Conservation (phyloP, 2,329 filamentous ascomycete species). For the Fusarium piperis region DNA sequence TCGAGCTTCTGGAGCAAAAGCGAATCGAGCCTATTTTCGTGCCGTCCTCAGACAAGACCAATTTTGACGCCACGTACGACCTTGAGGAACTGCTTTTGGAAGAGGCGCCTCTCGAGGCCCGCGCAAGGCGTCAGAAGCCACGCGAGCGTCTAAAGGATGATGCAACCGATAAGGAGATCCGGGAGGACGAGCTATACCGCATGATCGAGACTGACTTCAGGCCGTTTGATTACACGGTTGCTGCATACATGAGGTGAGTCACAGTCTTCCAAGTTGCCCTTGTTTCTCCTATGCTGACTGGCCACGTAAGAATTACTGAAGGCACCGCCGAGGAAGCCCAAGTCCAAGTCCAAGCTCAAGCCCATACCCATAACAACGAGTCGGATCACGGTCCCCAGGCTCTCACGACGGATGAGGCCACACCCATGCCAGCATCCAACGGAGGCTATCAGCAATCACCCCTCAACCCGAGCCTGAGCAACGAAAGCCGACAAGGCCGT, state of each 20-base stretch:
- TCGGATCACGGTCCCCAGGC: conserved; percentile 52
- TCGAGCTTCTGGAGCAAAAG: conserved; percentile 84
- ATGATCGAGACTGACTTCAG: conserved; percentile 95
- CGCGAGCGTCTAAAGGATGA: conserved; percentile 91
- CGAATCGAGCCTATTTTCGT: conserved; percentile 91
- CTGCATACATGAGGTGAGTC: conserved; percentile 78
- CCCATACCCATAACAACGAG: background rate
- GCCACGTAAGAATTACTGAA: conserved; percentile 51
- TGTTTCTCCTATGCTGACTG: conserved; percentile 16
- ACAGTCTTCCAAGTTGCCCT: background rate
- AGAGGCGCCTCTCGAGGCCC: conserved; percentile 92
- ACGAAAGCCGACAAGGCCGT: conserved; percentile 39
- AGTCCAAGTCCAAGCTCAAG: background rate
- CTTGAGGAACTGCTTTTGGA: conserved; percentile 92
- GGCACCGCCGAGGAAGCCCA: conserved; percentile 19
- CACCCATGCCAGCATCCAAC: conserved; percentile 50
- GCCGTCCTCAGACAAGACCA: conserved; percentile 96
- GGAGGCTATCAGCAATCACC: conserved; percentile 39
- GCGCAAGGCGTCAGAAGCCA: conserved; percentile 92
- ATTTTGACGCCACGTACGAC: conserved; percentile 98
- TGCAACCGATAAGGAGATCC: conserved; percentile 92
- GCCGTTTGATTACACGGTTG: conserved; percentile 92
- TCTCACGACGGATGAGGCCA: conserved; percentile 62
- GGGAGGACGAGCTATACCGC: conserved; percentile 91
- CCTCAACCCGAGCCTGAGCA: conserved; percentile 40